phyloP scores from a whole-genome alignment of 2,329 filamentous ascomycete genomes.

The Sclerotinia trifoliorum region DNA sequence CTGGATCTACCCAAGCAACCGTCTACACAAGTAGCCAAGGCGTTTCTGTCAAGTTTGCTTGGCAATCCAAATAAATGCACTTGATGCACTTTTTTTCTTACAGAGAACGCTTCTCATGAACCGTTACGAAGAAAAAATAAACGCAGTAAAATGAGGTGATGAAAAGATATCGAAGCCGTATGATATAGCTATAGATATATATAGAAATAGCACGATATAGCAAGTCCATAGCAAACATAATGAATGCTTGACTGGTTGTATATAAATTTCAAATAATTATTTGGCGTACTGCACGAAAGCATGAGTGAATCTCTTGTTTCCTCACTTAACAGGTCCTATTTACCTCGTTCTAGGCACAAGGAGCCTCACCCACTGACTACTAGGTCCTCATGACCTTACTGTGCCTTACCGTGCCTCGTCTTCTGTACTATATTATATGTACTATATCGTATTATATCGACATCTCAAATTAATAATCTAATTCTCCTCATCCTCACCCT shows the following conservation, averaged over 20 bases:
- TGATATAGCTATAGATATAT: background rate
- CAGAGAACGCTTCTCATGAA: background rate
- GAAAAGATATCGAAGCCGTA: background rate
- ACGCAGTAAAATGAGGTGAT: background rate
- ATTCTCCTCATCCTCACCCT: too few relatives aligned
- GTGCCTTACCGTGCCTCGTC: background rate
- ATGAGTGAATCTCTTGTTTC: background rate
- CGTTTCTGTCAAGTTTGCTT: constrained; percentile 38
- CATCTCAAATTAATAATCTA: background rate
- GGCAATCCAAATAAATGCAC: constrained; percentile 28
- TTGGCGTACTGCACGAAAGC: background rate
- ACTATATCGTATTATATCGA: background rate
- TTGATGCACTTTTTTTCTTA: background rate
- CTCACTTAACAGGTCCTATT: background rate
- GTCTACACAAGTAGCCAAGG: constrained; percentile 36
- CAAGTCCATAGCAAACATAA: background rate
- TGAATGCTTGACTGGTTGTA: background rate
- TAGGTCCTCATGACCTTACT: background rate
- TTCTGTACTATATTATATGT: too few relatives aligned
- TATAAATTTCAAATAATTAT: background rate
- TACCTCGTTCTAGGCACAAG: background rate
- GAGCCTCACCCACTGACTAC: background rate
- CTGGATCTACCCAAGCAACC: constrained; percentile 37
- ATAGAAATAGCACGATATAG: background rate
- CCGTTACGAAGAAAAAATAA: background rate